Evolutionary conservation across 83 land plant genomes (phyloP), one percentile per base, ranked within the genome.

Genomic region (Picea abies): DNA sequence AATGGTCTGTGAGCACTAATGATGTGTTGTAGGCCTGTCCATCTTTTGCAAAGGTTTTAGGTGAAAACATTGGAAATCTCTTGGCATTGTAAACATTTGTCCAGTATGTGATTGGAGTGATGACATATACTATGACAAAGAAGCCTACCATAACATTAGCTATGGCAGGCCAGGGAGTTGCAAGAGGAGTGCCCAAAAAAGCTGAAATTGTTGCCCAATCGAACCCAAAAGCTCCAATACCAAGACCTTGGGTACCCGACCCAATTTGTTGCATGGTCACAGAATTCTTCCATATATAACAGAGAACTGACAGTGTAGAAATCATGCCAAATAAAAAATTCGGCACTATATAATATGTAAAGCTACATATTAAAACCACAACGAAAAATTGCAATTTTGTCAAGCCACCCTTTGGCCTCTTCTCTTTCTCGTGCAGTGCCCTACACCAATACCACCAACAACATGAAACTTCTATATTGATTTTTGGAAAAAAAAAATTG

Each of bases 251-350:
- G 2, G 66, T 20, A 1, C 94, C 96, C 0, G 96, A 91, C 14
- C 96, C 97, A n/a, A 93, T 64, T 77, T 93, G 93, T 20, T 93
- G 93, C 5, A 87, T 88, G 0, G 86, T 86, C n/a, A 94, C 90
- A 2, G 93, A 94, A 35, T 88, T 81, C 52, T 86, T 89, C 90
- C 90, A 91, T 23, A 88, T 70, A 90, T 90, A 89, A 47, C 97
- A 93, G 1, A 86, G 81, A 73, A 90, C 81, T 4, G 97, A 94
- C 44, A 94, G 61, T 58, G 91, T 83, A 8, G 93, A 66, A 9
- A 93, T 78, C 11, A 86, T 84, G 25, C 87, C 88, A 79, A 94
- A 91, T 23, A 93, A 81, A 68, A 91, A 93, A 70, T 84, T 86
- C 12, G 96, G 96, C 35, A 94, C 63, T 8, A 85, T 76, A 80